Base-by-base conservation (phyloP, 441 rosid genomes). In the Raphanus hybrid region DNA sequence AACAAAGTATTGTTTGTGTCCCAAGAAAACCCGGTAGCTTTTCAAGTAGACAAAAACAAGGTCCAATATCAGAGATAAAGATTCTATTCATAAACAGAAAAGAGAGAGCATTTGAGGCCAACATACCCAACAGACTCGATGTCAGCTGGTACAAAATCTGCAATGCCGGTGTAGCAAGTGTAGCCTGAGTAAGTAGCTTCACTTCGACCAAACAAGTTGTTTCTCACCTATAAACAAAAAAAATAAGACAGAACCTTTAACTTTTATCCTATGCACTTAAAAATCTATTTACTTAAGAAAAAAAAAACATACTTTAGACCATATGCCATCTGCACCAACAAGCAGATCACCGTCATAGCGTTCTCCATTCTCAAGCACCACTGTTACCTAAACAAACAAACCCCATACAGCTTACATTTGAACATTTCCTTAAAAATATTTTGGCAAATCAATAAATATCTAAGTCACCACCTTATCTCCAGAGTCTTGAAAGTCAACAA, bases 1-100 rank as follows among this genome's bases (percentile, higher is more conserved):
- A 58, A 95, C 98, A 52, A 91, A 95, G 86, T 95, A 95, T 57
- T 95, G 99, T 73, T 95, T 95, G 84, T 91, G 95, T 77, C 98
- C 99, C 83, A 93, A 84, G 84, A 93, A 91, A 32, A 93, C 96
- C n/a, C 95, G 96, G 81, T 90, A 90, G 85, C 97, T 78, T 77
- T 89, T 72, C 76, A 66, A 26, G 70, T 6, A 73, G 65, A 71
- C 16, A 62, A 29, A 71, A 62, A 14, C 60, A 50, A 65, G 32
- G 45, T 27, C 15, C 61, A 75, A 71, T 6, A 65, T 70, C n/a
- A 75, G 73, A 62, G 32, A 52, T 14, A 69, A 52, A 29, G 5
- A 16, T 29, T 37, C 27, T 23, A 34, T 41, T 29, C 15, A 20
- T 29, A 41, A 74, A 63, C 65, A 78, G 59, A 61, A 14, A 74